A percentile compares a stretch with the other conserved stretches of the same genome.
Evolutionary conservation across 257 asterid species (phyloP).

Genomic region (Salvia rosmarinus): DNA sequence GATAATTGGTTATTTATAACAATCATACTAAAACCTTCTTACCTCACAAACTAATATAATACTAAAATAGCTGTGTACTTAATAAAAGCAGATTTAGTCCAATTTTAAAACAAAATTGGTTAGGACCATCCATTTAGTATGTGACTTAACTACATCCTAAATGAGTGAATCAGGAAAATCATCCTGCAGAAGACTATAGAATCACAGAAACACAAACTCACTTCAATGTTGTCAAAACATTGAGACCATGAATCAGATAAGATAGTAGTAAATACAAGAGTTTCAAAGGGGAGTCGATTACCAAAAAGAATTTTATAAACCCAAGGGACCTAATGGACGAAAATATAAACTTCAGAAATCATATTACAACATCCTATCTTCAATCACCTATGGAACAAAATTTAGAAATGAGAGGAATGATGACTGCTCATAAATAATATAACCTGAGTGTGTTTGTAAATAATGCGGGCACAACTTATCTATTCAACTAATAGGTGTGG

Average conservation of each 20-base stretch:
- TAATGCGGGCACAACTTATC: neutral
- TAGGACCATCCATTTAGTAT: neutral
- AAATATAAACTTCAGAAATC: slow-evolving; percentile 3
- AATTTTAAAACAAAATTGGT: neutral
- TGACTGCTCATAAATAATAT: neutral
- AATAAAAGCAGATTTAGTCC: neutral
- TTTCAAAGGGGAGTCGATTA: neutral
- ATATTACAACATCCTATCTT: neutral
- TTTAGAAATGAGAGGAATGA: neutral
- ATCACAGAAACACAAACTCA: neutral
- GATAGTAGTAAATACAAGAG: slow-evolving; percentile 4
- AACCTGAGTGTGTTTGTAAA: neutral
- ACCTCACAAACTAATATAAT: neutral
- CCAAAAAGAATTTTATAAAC: neutral
- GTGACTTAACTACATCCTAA: neutral
- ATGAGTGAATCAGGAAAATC: neutral
- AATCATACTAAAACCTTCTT: slow-evolving; percentile 1
- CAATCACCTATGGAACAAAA: neutral
- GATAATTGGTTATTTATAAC: neutral
- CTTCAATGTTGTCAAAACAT: neutral
- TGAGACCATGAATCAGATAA: neutral
- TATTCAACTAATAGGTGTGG: slow-evolving; percentile 8
- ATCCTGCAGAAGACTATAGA: neutral
- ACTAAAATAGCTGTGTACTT: neutral
- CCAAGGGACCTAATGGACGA: neutral